Percentiles rank a stretch among this genome's conserved stretches.
Conservation (phyloP, 2,329 filamentous ascomycete genomes). For the Colletotrichum karsti region DNA sequence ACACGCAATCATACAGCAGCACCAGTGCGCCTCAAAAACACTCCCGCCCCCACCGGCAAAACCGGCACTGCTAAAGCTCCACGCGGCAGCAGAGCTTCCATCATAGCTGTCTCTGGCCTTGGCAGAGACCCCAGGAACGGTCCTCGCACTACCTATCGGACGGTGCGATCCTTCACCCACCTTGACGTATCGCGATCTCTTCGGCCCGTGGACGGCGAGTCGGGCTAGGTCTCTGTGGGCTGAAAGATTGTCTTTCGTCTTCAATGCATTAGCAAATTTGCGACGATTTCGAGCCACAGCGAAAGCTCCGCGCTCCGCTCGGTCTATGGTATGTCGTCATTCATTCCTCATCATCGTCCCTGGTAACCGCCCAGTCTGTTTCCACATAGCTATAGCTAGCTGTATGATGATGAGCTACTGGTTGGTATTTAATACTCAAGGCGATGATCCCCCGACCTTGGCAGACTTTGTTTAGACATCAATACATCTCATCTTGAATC, state of each 20-base stretch:
- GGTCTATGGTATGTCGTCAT: slow-evolving; percentile 22
- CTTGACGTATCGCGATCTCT: not conserved
- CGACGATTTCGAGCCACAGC: not conserved
- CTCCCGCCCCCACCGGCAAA: slow-evolving; percentile 14
- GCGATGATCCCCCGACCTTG: not conserved
- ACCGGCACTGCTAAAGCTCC: slow-evolving; percentile 15
- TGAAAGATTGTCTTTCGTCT: not conserved
- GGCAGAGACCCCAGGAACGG: slow-evolving; percentile 6
- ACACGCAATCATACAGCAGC: not conserved
- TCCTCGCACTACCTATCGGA: not conserved
- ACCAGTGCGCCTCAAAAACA: not conserved
- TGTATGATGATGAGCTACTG: not conserved
- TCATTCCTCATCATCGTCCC: slow-evolving; percentile 13
- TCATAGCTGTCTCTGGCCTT: slow-evolving; percentile 7
- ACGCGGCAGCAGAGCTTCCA: not conserved
- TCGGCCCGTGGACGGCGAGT: slow-evolving; percentile 11
- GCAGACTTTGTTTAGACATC: not conserved
- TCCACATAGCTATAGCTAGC: not conserved
- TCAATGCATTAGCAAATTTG: not conserved
- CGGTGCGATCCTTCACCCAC: not conserved
- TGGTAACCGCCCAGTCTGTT: not conserved
- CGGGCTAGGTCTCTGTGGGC: not conserved
- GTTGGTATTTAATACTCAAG: slow-evolving; percentile 19
- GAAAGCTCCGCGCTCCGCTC: slow-evolving; percentile 9
- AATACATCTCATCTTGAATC: not conserved